phyloP scores from a whole-genome alignment of 805 yeast species.

The Hanseniaspora singularis region DNA sequence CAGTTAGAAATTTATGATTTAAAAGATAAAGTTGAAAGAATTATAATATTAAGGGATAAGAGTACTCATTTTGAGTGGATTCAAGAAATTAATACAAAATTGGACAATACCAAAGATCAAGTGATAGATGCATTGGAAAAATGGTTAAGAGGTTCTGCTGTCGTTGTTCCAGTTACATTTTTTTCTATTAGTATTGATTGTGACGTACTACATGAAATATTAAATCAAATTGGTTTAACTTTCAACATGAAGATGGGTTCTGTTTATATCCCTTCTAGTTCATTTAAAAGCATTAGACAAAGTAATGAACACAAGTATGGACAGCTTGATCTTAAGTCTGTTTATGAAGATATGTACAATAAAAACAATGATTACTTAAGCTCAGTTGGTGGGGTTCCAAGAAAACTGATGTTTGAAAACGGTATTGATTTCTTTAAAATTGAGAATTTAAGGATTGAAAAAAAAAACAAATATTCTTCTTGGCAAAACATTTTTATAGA shows the following conservation, averaged over 20 bases:
- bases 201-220: conserved; percentile 25
- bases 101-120: background rate
- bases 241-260: conserved; percentile 24
- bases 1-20: background rate
- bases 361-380: conserved; percentile 6
- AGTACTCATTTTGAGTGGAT: background rate
- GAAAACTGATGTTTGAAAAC: background rate
- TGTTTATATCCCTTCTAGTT: conserved; percentile 22
- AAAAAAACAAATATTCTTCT: conserved; percentile 18
- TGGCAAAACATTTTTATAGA: conserved; percentile 15
- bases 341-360: background rate
- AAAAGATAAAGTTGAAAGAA: background rate
- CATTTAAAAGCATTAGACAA: conserved; percentile 21
- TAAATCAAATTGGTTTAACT: conserved; percentile 21
- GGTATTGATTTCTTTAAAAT: conserved; percentile 14
- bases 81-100: background rate
- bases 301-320: conserved; percentile 20
- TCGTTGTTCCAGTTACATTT: conserved; percentile 24
- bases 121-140: conserved; percentile 21
- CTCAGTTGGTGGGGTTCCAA: conserved; percentile 2
- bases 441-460: conserved; percentile 19
- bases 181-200: conserved; percentile 25
- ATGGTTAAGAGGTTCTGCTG: conserved; percentile 22
- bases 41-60: background rate
- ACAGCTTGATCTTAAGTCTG: conserved; percentile 19